Base-by-base conservation (phyloP, 2,329 filamentous ascomycete species). In the Colletotrichum abscissum region DNA sequence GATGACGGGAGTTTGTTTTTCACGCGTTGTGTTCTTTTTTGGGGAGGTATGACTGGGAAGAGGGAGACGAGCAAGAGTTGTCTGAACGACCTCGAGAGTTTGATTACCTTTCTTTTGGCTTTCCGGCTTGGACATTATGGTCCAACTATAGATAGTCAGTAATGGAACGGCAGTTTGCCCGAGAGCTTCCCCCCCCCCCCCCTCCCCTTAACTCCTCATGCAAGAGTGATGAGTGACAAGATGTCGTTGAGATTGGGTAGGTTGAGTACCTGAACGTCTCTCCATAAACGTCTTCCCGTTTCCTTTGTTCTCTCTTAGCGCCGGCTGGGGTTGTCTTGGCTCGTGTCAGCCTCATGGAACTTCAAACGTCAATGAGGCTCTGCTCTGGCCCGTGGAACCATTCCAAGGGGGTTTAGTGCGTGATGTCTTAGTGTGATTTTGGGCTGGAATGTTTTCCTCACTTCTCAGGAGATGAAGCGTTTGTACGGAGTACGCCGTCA, bases 111-210 rank as follows among this genome's bases (percentile, higher is more conserved):
- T 33, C 8, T 46, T 12, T 46, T 22, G 30, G 33, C 52, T 42
- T 49, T 22, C 59, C 35, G 59, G 30, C 19, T 42, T 70, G 35
- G 66, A 62, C 42, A 49, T n/a, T 49, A 16, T 49, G 16, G 56
- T n/a, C 46, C 59, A 30, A 19, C 24, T 64, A 69, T 64, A 72
- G 69, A 72, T 60, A 26, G 60, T 30, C 33, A 22, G n/a, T 54
- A 70, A 73, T 70, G 70, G 55, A 60, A 64, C 24, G 33, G 67
- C 62, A 70, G 60, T 66, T 49, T 70, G 46, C 35, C 65, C 70
- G 12, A 46, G 67, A 33, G 12, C 4, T n/a, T 22, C 30, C 28
- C 28, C 28, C 28, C 1, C 28, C 28, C 7, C 7, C 28, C 33
- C 33, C n/a, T n/a, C n/a, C n/a, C 19, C 14, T 8, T 28, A 7